These are phyloP conservation scores for Arachnopeziza araneosa DNA, from an alignment of 2,329 filamentous ascomycete genomes.

Conservation along the genomic window DNA sequence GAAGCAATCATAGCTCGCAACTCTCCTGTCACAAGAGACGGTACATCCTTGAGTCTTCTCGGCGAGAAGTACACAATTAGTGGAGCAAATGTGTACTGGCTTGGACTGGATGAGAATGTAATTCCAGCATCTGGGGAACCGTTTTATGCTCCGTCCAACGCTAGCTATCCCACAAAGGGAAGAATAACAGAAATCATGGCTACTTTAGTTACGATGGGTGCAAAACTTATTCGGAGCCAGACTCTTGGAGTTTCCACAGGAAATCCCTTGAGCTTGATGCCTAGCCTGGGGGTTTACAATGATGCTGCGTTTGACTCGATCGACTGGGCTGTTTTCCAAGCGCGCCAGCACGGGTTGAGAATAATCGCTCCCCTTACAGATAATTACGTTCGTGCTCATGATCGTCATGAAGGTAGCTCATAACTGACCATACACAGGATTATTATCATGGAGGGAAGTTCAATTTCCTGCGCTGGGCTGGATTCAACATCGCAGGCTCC, in stretches of 20 bases:
- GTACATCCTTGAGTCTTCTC: slow-evolving; percentile 33
- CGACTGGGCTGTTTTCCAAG: slow-evolving; percentile 44
- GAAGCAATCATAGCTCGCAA: slow-evolving; percentile 15
- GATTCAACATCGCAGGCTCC: slow-evolving; percentile 36
- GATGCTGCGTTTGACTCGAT: slow-evolving; percentile 40
- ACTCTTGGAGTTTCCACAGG: slow-evolving; percentile 42
- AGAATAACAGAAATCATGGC: slow-evolving; percentile 42
- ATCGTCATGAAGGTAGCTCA: background rate
- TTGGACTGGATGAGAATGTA: slow-evolving; percentile 46
- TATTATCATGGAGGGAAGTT: slow-evolving; percentile 48
- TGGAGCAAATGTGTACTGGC: slow-evolving; percentile 46
- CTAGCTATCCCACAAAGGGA: slow-evolving; percentile 42
- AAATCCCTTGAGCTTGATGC: slow-evolving; percentile 43
- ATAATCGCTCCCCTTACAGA: slow-evolving; percentile 42
- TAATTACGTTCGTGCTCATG: slow-evolving; percentile 34
- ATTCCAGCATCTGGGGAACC: slow-evolving; percentile 38
- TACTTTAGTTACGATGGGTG: slow-evolving; percentile 39
- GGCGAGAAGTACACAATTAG: slow-evolving; percentile 39
- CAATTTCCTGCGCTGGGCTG: slow-evolving; percentile 41
- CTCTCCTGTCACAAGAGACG: slow-evolving; percentile 32
- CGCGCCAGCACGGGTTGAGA: slow-evolving; percentile 38
- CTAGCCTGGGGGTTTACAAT: slow-evolving; percentile 36
- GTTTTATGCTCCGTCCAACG: slow-evolving; percentile 38
- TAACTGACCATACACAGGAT: slow-evolving; percentile 29
- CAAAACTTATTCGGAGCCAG: slow-evolving; percentile 40